A percentile compares a stretch with the other conserved stretches of the same genome.
phyloP scores from a whole-genome alignment of 805 yeast species.

The Teunomyces atbi region DNA sequence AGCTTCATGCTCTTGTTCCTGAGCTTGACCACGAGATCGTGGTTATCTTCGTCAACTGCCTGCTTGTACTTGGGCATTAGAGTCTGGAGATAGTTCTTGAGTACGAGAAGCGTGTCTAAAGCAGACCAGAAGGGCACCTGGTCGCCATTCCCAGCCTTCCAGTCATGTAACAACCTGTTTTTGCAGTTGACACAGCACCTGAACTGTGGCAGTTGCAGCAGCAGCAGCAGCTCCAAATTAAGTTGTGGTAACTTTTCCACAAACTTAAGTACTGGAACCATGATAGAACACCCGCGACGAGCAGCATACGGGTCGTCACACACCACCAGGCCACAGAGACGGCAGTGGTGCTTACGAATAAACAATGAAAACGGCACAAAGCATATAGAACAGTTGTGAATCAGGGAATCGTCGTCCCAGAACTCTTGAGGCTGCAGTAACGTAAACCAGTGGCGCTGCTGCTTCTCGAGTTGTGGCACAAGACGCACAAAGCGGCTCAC shows the following conservation, averaged over 20 bases:
- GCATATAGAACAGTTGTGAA: constrained; percentile 64
- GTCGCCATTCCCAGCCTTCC: constrained; percentile 16
- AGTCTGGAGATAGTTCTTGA: constrained; percentile 21
- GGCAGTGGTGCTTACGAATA: constrained; percentile 82
- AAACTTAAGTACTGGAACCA: constrained; percentile 53
- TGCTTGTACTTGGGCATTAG: constrained; percentile 22
- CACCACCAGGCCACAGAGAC: constrained; percentile 80
- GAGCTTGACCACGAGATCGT: constrained; percentile 17
- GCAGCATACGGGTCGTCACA: constrained; percentile 59
- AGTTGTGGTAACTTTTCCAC: constrained; percentile 37
- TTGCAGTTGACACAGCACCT: constrained; percentile 75
- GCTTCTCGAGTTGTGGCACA: background rate
- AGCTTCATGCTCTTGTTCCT: constrained; percentile 21
- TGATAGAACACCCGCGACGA: constrained; percentile 64
- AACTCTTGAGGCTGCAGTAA: constrained; percentile 24
- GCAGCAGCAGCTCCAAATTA: constrained; percentile 19
- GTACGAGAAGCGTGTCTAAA: constrained; percentile 19
- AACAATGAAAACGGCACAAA: constrained; percentile 52
- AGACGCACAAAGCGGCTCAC: constrained; percentile 19
- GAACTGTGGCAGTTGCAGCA: constrained; percentile 19
- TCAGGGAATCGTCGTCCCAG: constrained; percentile 57
- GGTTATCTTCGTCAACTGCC: constrained; percentile 13
- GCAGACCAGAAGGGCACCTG: constrained; percentile 15
- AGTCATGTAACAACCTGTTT: constrained; percentile 53
- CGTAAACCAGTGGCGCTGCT: background rate